These are phyloP conservation scores for Tetramitus jugosus DNA, from an alignment of 208 protist species.

Conservation along the genomic window DNA sequence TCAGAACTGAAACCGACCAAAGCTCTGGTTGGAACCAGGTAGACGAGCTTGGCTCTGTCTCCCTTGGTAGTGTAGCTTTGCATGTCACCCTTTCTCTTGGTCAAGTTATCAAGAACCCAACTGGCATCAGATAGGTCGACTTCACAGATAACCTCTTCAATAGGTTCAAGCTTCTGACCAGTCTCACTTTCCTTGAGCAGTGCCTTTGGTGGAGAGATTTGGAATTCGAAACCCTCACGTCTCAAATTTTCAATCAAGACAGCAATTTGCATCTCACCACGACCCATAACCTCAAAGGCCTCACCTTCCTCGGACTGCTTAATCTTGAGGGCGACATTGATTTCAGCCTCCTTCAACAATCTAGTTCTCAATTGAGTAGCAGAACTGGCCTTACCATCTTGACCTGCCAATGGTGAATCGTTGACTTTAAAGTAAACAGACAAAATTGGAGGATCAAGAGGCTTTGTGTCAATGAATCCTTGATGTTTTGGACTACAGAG, in stretches of 20 bases:
- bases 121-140: constrained; percentile 42
- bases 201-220: constrained; percentile 81
- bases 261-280: constrained; percentile 91
- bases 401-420: constrained; percentile 68
- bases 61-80: constrained; percentile 36
- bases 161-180: constrained; percentile 48
- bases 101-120: constrained; percentile 42
- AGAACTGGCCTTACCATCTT: constrained; percentile 68
- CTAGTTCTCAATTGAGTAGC: constrained; percentile 62
- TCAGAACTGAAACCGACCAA: constrained; percentile 45
- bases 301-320: constrained; percentile 44
- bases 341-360: constrained; percentile 74
- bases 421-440: constrained; percentile 75
- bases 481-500: constrained; percentile 30
- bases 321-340: constrained; percentile 80
- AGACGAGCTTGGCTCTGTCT: constrained; percentile 40
- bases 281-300: constrained; percentile 69
- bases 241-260: constrained; percentile 95
- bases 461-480: constrained; percentile 41
- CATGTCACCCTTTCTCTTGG: constrained; percentile 41
- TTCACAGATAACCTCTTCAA: constrained; percentile 58
- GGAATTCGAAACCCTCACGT: constrained; percentile 90
- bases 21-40: constrained; percentile 37
- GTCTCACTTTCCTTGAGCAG: constrained; percentile 65
- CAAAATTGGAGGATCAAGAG: constrained; percentile 87